Conservation (phyloP, 495 filamentous ascomycete species). For the Entonaema liquescens region DNA sequence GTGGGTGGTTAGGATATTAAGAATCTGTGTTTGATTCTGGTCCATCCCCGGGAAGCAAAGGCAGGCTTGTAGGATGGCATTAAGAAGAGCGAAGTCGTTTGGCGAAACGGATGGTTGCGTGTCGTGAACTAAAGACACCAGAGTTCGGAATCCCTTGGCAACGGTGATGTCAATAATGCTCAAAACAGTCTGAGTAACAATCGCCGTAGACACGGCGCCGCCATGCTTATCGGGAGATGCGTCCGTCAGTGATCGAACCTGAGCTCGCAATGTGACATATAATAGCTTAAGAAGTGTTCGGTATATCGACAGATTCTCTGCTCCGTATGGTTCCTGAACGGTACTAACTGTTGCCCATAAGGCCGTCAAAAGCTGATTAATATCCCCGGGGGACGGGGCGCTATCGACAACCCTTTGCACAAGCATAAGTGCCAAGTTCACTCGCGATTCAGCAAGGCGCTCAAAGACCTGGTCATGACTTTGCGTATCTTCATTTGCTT, state of each 20-base stretch:
- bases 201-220: constrained; percentile 47
- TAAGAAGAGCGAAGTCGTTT: constrained; percentile 85
- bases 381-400: constrained; percentile 65
- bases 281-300: constrained; percentile 84
- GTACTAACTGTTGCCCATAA: constrained; percentile 73
- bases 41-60: constrained; percentile 75
- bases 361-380: constrained; percentile 67
- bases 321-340: constrained; percentile 70
- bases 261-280: constrained; percentile 78
- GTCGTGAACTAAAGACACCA: constrained; percentile 78
- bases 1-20: constrained; percentile 68
- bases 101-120: constrained; percentile 57
- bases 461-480: constrained; percentile 78
- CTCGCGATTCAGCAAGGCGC: constrained; percentile 72
- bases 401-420: constrained; percentile 76
- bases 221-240: constrained; percentile 48
- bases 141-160: constrained; percentile 79
- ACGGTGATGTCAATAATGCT: constrained; percentile 80
- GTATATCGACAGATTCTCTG: constrained; percentile 73
- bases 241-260: constrained; percentile 38
- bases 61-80: constrained; percentile 84
- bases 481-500: constrained; percentile 70
- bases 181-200: constrained; percentile 64
- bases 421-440: constrained; percentile 78
- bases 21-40: constrained; percentile 68